A percentile compares a stretch with the other conserved stretches of the same genome.
Evolutionary conservation across 768 basidiomycete genomes (phyloP).

Genomic region (Zangia roseola): DNA sequence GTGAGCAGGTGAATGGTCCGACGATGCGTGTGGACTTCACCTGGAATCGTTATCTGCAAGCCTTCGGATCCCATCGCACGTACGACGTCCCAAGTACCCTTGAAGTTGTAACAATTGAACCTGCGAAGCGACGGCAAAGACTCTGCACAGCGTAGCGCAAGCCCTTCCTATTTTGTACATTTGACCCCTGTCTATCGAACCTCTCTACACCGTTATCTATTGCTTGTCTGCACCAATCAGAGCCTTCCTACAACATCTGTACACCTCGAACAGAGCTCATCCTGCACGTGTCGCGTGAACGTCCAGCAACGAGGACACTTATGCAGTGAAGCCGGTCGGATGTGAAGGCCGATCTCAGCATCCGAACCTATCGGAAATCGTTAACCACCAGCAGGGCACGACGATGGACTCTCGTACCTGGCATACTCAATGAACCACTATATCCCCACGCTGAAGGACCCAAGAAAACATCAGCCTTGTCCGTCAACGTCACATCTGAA

Average conservation of each 20-base stretch:
- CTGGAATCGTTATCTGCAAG: conserved; percentile 49
- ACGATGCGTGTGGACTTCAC: conserved; percentile 22
- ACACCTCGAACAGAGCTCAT: conserved; percentile 69
- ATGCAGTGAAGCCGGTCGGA: conserved; percentile 55
- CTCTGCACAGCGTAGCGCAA: too few relatives aligned
- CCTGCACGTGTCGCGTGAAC: conserved; percentile 50
- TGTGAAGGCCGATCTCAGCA: conserved; percentile 42
- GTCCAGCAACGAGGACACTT: conserved; percentile 97
- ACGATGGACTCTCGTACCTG: conserved; percentile 40
- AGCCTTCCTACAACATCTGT: conserved; percentile 17
- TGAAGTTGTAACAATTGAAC: conserved; percentile 1
- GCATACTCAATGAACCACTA: conserved; percentile 39
- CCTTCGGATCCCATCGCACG: conserved; percentile 37
- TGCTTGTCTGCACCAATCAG: conserved; percentile 1
- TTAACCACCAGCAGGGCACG: background rate
- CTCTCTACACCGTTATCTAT: background rate
- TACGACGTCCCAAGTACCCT: conserved; percentile 1
- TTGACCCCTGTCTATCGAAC: too few relatives aligned
- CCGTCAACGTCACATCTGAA: conserved; percentile 59
- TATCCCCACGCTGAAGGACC: conserved; percentile 50
- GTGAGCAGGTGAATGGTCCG: background rate
- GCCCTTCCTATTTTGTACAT: conserved; percentile 12
- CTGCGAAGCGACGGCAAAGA: background rate
- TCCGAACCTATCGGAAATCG: conserved; percentile 8
- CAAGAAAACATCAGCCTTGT: conserved; percentile 42